Base-by-base conservation (phyloP, 2,329 filamentous ascomycete species). In the Ciborinia camelliae region DNA sequence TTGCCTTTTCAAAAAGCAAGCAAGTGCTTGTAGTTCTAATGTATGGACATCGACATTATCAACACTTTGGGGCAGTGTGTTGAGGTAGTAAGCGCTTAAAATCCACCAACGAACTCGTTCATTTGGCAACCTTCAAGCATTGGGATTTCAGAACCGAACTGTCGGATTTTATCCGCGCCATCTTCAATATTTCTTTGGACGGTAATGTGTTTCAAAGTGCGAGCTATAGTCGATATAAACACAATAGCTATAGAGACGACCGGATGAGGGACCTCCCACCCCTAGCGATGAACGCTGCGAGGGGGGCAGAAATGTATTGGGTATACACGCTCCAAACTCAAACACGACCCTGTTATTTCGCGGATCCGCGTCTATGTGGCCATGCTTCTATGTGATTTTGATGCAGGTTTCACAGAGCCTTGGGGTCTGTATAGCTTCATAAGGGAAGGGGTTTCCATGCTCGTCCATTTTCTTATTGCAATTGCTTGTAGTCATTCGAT, bases 211-310 rank as follows among this genome's bases (percentile, higher is more conserved):
- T 20, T 58, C 41, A 35, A 7, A 23, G 23, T 41, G 35, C 23
- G 15, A 39, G n/a, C 28, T 47, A 23, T 10, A 58, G 28, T 15
- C 14, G 39, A 23, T 18, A 18, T 23, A 39, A 54, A 7, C 15
- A 41, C 18, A 12, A 58, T 47, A 47, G 35, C 8, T 58, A 47
- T 58, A 57, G 41, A 58, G 18, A 47, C 47, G 41, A 9, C 12
- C 28, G 39, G 54, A 23, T 26, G 20, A 35, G 8, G 20, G 54
- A 32, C 39, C 41, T 58, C 12, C 20, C 39, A 39, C 54, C 12
- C 28, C 39, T 43, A 55, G 53, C 54, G 41, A 58, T 58, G 54
- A 58, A 58, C 28, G 39, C 20, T 23, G 41, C 10, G 18, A 55
- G 39, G 37, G 39, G 39, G 4, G 45, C 39, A 47, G 3, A 47